Base-by-base conservation (phyloP, 306 rosid genomes). In the Coriaria nepalensis region DNA sequence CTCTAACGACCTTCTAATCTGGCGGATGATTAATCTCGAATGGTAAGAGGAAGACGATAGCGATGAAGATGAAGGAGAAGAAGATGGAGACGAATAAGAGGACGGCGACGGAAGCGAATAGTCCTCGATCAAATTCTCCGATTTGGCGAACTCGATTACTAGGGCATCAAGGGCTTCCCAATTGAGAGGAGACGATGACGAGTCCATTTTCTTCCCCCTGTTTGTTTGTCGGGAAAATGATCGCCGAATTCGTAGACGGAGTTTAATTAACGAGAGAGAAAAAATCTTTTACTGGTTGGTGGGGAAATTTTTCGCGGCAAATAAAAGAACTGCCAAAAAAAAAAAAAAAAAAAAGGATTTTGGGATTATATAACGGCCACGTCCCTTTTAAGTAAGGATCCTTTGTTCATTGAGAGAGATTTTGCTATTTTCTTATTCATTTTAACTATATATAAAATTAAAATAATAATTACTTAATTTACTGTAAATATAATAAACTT, bases 141-240 rank as follows among this genome's bases (percentile, higher is more conserved):
- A 81, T 74, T 80, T 85, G 13, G 93, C 96, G 61, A 92, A 92
- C 49, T 85, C 96, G 74, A 85, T 74, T 2, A 92, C 54, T 6
- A 92, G 72, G 34, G 82, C 52, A 59, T 92, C 98, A 2, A 92
- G 94, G 7, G 96, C 69, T 68, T 92, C 96, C 98, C 98, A 92
- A 62, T 82, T 92, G 49, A 92, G 78, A 6, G 86, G 79, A 68
- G 80, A 56, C 10, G 94, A 68, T 5, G 80, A 56, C 8, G 94
- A 68, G 5, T 92, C 94, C 98, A 87, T 86, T 43, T 20, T 20
- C 29, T 20, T 20, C 29, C 29, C 29, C 3, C 29, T 47, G 13
- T 14, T 47, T 11, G 35, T 47, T 77, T 35, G 59, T 46, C 40
- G 51, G 47, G 52, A 64, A 64, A 69, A 39, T 50, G 29, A 20